Evolutionary conservation across 2,329 filamentous ascomycete genomes (phyloP), one percentile per base, ranked within the genome.

Genomic region (Fusarium citri): DNA sequence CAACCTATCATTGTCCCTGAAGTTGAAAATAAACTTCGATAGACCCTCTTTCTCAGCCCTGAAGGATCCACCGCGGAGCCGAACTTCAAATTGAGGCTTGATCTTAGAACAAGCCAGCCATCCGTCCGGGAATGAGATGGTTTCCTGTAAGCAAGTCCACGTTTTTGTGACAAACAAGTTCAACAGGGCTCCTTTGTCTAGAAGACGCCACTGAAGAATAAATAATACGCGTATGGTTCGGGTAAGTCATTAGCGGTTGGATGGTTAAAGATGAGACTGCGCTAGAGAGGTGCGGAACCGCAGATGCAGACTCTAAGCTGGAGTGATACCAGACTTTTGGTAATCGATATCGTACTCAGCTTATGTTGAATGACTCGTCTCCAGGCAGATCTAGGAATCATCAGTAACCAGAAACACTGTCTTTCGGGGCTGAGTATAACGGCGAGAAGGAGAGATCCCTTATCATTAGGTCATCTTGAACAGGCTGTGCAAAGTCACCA

Each of bases 11-110:
- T 9, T 7, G 3, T 3, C 1, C 18, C 3, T 6, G 10, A 5
- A 18, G 8, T 1, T 42, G 49, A 53, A 25, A 46, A 43, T 42
- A 55, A 41, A 22, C 7, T 63, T 67, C 30, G 26, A 45, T 56
- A 51, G 48, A 68, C 55, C 66, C 54, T 70, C 67, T 23, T 47
- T 45, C 31, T 14, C 46, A 49, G 48, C 40, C 50, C 50, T 56
- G 54, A 8, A 15, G 49, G 16, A 50, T 47, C 67, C 67, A 71
- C 67, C 54, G 67, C 67, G 67, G 67, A 70, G 50, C 67, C 67
- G 67, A 64, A 54, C 37, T 60, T 20, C 18, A 47, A 18, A 47
- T 47, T 60, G 34, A 45, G 37, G 40, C 49, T 45, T 47, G 30
- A 40, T 23, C 16, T 22, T 18, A 8, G 15, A 45, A 16, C 23